Evolutionary conservation across 371 early-diverging fungal genomes (phyloP), one percentile per base, ranked within the genome.

Genomic region (Sporodiniella umbellata): DNA sequence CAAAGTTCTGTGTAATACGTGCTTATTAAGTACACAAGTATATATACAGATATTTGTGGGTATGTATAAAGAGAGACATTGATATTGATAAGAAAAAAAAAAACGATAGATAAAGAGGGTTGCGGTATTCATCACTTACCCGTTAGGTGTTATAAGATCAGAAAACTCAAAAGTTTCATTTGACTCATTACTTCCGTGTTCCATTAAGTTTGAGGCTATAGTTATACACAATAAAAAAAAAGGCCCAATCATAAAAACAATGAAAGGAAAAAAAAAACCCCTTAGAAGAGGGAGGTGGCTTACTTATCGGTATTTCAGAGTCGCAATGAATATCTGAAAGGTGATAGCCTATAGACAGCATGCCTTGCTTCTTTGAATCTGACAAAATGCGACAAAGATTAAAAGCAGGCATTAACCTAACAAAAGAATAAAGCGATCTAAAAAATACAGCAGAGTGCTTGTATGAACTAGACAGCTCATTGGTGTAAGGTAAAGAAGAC

Each of bases 401-500:
- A 53, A 82, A 79, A 10, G 82, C 71, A 0, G 94, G 94, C 45
- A 94, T 57, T 23, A 91, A 76, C 15, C 88, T 79, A 39, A 86
- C 81, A 56, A 82, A 80, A 17, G 87, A 72, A 62, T 84, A 87
- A 23, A 94, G 64, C 19, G 90, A 82, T 33, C 93, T 75, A 66
- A 94, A 94, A 53, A 90, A 90, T 30, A 87, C 78, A 48, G 90
- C 87, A 11, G 85, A 85, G 44, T 87, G 84, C 64, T 94, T 94
- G 75, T 94, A 94, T 14, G 90, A 79, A 30, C 83, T 78, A 2
- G 90, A 86, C 14, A 89, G 72, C 18, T 89, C 90, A 19, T 82
- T 78, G 5, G 75, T 60, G 6, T 75, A 74, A 21, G 76, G 61
- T 18, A 80, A 75, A 18, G 69, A 52, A 38, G 62, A 22, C 15